Conservation (phyloP, 768 basidiomycete species). For the Pleurotus eryngii region DNA sequence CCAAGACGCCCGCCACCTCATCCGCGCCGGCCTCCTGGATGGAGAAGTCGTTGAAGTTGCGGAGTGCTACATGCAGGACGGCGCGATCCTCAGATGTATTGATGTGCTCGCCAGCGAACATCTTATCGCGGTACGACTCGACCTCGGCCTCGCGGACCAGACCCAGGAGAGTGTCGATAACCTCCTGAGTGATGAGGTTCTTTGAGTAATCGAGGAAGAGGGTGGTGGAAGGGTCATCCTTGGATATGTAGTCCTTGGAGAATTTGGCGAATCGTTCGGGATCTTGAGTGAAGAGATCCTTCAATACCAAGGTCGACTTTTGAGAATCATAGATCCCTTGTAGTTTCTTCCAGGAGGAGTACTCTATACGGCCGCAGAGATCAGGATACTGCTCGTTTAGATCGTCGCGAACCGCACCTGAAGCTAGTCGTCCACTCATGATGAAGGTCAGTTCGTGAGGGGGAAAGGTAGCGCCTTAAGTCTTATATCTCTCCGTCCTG, state of each 20-base stretch:
- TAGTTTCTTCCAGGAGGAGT: constrained; percentile 88
- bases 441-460: neutral
- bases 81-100: constrained; percentile 98
- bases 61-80: constrained; percentile 91
- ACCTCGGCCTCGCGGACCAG: constrained; percentile 86
- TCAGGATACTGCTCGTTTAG: neutral
- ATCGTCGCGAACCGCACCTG: constrained; percentile 33
- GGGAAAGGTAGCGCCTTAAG: neutral
- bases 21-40: constrained; percentile 79
- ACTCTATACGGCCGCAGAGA: constrained; percentile 48
- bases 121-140: constrained; percentile 81
- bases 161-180: constrained; percentile 71
- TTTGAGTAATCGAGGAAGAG: constrained; percentile 97
- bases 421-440: constrained; percentile 66
- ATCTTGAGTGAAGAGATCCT: constrained; percentile 90
- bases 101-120: constrained; percentile 96
- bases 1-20: constrained; percentile 79
- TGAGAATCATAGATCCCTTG: constrained; percentile 78
- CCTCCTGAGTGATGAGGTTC: constrained; percentile 86
- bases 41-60: constrained; percentile 72
- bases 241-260: constrained; percentile 70
- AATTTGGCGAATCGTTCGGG: constrained; percentile 84
- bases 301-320: constrained; percentile 72
- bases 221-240: constrained; percentile 63
- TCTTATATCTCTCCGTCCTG: neutral